A percentile compares a stretch with the other conserved stretches of the same genome.
phyloP scores from a whole-genome alignment of 345 rosid genomes.

The Hibiscus tridactylites region DNA sequence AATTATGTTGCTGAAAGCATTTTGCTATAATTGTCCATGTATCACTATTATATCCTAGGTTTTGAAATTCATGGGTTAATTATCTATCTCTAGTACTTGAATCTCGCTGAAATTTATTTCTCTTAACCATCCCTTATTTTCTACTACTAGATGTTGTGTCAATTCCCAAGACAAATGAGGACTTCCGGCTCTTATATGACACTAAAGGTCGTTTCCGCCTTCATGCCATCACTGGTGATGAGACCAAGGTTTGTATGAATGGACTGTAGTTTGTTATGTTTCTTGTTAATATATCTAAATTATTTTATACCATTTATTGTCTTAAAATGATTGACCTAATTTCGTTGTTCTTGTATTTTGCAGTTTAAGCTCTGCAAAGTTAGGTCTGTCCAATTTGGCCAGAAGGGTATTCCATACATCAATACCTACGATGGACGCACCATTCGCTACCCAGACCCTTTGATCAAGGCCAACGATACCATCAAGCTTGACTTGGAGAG shows the following conservation, averaged over 20 bases:
- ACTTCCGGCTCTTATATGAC: constrained; percentile 53
- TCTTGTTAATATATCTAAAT: not conserved
- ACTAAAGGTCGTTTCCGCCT: not conserved
- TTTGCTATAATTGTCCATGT: not conserved
- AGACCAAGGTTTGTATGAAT: constrained; percentile 36
- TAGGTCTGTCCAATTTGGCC: constrained; percentile 41
- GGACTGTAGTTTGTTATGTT: not conserved
- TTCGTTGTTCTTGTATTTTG: not conserved
- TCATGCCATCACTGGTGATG: constrained; percentile 33
- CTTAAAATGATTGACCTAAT: not conserved
- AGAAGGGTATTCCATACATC: constrained; percentile 50
- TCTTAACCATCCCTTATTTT: not conserved
- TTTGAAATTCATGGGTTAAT: not conserved
- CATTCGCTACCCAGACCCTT: constrained; percentile 57
- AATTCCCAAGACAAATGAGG: constrained; percentile 58
- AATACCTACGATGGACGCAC: constrained; percentile 63
- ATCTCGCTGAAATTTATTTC: not conserved
- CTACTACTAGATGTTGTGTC: constrained; percentile 42
- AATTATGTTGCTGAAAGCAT: not conserved
- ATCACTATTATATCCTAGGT: not conserved
- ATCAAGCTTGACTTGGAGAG: constrained; percentile 45
- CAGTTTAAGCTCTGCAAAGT: constrained; percentile 58
- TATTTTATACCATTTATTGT: not conserved
- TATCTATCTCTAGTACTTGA: not conserved
- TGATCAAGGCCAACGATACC: constrained; percentile 55